Evolutionary conservation across 2,329 filamentous ascomycete species (phyloP).

Genomic region (Alternaria sp.): DNA sequence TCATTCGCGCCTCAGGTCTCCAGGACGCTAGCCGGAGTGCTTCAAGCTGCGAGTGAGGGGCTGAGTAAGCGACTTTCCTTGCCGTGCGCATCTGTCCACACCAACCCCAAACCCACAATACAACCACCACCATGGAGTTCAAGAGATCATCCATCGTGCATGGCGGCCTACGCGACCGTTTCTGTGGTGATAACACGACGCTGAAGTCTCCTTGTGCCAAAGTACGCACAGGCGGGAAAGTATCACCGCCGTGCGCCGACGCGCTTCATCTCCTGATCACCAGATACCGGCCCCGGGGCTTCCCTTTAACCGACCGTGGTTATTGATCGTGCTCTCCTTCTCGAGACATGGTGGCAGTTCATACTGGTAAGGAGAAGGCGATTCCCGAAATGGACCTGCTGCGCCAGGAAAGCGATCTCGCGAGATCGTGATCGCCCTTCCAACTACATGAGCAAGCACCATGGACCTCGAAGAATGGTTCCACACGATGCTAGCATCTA

Average conservation of each 20-base stretch:
- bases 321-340: background rate
- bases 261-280: background rate
- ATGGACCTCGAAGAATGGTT: background rate
- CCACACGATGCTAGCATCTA: background rate
- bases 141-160: background rate
- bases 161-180: background rate
- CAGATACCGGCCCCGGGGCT: background rate
- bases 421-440: background rate
- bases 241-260: background rate
- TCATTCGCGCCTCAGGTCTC: conserved; percentile 38
- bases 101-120: background rate
- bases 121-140: background rate
- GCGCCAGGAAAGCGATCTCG: background rate
- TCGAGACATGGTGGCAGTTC: background rate
- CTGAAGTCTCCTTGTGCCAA: background rate
- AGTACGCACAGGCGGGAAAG: background rate
- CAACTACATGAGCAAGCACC: background rate
- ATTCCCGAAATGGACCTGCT: background rate
- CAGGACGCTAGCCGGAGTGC: conserved; percentile 10
- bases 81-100: background rate
- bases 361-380: background rate
- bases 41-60: conserved; percentile 1
- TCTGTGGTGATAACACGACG: background rate
- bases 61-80: conserved; percentile 9
- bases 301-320: background rate